Conservation (phyloP, 345 rosid species). For the Mangifera indica region DNA sequence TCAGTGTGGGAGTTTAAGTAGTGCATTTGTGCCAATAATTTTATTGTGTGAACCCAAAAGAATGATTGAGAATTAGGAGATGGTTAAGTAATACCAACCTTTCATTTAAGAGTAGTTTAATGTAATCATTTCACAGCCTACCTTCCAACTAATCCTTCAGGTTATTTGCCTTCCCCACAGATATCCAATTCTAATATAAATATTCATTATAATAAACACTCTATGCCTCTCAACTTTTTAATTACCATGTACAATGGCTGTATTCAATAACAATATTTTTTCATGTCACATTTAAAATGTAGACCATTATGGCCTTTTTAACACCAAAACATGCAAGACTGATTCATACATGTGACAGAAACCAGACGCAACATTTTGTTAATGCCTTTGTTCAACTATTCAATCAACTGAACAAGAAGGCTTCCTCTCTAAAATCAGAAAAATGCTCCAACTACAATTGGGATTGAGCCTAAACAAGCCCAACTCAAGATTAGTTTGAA, state of each 20-base stretch:
- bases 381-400: slow-evolving; percentile 3
- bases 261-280: neutral
- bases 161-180: slow-evolving; percentile 53
- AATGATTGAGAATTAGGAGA: slow-evolving; percentile 77
- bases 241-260: neutral
- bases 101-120: slow-evolving; percentile 28
- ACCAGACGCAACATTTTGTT: neutral
- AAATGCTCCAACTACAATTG: neutral
- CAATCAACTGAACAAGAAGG: neutral
- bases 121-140: slow-evolving; percentile 46
- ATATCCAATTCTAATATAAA: slow-evolving; percentile 23
- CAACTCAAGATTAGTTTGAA: too few species aligned
- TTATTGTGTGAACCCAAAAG: slow-evolving; percentile 56
- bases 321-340: neutral
- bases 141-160: slow-evolving; percentile 57
- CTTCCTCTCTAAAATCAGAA: slow-evolving; percentile 5
- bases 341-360: neutral
- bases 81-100: slow-evolving; percentile 69
- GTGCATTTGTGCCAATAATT: slow-evolving; percentile 40
- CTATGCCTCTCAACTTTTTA: neutral
- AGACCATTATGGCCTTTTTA: neutral
- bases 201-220: neutral
- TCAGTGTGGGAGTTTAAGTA: slow-evolving; percentile 50
- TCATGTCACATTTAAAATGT: neutral
- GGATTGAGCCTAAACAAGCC: too few species aligned